These are phyloP conservation scores for Apiospora sp. DNA, from an alignment of 2,329 filamentous ascomycete genomes.

Conservation along the genomic window DNA sequence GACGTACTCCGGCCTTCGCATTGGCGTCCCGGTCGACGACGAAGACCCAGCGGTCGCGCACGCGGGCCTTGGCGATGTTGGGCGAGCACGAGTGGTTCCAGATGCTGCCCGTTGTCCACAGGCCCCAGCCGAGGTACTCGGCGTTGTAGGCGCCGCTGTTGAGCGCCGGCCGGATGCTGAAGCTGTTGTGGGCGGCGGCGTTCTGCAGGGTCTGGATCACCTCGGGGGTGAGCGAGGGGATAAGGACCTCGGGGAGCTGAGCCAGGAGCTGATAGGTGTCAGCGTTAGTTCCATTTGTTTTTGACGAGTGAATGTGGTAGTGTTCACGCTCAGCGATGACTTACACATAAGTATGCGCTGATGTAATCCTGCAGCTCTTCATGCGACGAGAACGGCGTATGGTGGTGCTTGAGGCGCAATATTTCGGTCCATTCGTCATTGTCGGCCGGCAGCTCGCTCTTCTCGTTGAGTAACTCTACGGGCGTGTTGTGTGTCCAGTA, in stretches of 20 bases:
- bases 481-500: conserved; percentile 17
- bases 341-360: conserved; percentile 23
- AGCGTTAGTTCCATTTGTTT: background rate
- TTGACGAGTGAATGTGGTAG: background rate
- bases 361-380: conserved; percentile 22
- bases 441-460: background rate
- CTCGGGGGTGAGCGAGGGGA: conserved; percentile 17
- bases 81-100: conserved; percentile 25
- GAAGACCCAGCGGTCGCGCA: conserved; percentile 23
- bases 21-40: conserved; percentile 7
- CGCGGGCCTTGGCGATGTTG: conserved; percentile 17
- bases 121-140: conserved; percentile 23
- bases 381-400: conserved; percentile 18
- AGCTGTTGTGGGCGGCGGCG: conserved; percentile 25
- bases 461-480: background rate
- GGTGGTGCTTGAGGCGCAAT: conserved; percentile 21
- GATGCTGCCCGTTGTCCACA: conserved; percentile 24
- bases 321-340: background rate
- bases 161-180: conserved; percentile 22
- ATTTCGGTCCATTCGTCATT: conserved; percentile 11
- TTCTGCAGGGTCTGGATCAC: conserved; percentile 24
- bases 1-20: background rate
- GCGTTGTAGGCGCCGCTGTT: conserved; percentile 25
- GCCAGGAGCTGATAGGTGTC: background rate
- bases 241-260: background rate